Evolutionary conservation across 495 filamentous ascomycete genomes (phyloP), one percentile per base, ranked within the genome.

Genomic region (Xylaria sp.): DNA sequence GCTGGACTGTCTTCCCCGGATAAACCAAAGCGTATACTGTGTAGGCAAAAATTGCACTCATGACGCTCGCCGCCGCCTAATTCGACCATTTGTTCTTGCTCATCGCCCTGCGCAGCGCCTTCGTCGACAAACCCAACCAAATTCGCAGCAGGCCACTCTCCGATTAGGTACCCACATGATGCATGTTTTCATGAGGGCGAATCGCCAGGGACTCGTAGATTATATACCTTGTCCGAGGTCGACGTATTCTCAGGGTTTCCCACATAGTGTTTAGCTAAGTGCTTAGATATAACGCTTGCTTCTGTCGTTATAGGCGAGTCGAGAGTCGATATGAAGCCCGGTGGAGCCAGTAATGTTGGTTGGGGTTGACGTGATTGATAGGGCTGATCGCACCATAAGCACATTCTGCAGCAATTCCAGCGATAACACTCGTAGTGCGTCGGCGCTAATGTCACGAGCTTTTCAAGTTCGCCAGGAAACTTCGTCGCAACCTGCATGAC

Each of bases 281-380:
- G 70, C 68, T 61, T 71, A 63, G 70, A 78, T 65, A 69, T 64
- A 71, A 70, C 71, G 65, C 65, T 74, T 71, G 70, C 57, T 62
- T 71, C 64, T 66, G 70, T 70, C 73, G 70, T 72, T 59, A 70
- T 72, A 69, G 74, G 67, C 61, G 61, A 74, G 72, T 69, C 57
- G 37, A 64, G 66, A 64, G 66, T 75, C 68, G 43, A 66, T 29
- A 71, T 67, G 61, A 71, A 65, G 62, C 70, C 73, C 73, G 72
- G 74, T 75, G 75, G 75, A 76, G 74, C 76, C 75, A 78, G 73
- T 77, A 59, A 73, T 59, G 72, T 61, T 24, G 70, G 73, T 52
- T 74, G 59, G 71, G 73, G 61, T 75, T 77, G 76, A 78, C 75
- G 76, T 77, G 76, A 77, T 78, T 59, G 71, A 65, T 78, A 69